Conservation (phyloP, 768 basidiomycete genomes). For the Hygrophoropsis aurantiaca region DNA sequence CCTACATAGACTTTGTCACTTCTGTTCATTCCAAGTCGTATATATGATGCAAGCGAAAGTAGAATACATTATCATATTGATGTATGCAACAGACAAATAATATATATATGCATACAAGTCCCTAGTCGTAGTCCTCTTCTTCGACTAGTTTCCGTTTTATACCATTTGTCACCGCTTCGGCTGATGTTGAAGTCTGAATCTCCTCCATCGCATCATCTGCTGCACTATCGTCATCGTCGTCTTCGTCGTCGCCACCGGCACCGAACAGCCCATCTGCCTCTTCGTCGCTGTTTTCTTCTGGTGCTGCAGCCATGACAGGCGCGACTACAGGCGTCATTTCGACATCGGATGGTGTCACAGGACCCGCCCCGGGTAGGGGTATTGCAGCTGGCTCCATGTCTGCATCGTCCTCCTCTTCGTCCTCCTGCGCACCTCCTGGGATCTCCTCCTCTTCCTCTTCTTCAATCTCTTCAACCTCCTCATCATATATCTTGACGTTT, state of each 20-base stretch:
- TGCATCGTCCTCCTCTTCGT: slow-evolving; percentile 57
- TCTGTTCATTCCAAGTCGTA: slow-evolving; percentile 16
- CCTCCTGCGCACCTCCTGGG: slow-evolving; percentile 42
- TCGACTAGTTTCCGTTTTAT: slow-evolving; percentile 80
- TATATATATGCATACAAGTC: neutral
- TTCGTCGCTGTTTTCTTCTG: slow-evolving; percentile 70
- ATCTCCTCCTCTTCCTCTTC: slow-evolving; percentile 44
- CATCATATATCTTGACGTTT: slow-evolving; percentile 71
- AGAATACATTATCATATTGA: slow-evolving; percentile 9
- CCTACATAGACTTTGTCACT: neutral
- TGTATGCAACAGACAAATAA: neutral
- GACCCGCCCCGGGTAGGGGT: slow-evolving; percentile 29
- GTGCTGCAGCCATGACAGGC: slow-evolving; percentile 32
- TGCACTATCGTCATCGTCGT: slow-evolving; percentile 52
- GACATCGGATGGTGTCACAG: slow-evolving; percentile 61
- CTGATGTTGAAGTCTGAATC: slow-evolving; percentile 51
- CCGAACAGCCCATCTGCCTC: slow-evolving; percentile 76
- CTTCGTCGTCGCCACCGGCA: slow-evolving; percentile 72
- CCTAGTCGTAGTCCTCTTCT: slow-evolving; percentile 82
- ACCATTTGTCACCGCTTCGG: slow-evolving; percentile 51
- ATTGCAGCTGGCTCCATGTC: slow-evolving; percentile 72
- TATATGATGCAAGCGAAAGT: slow-evolving; percentile 25
- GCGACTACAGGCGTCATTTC: slow-evolving; percentile 53
- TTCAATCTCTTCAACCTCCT: slow-evolving; percentile 80
- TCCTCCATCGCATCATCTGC: slow-evolving; percentile 76